Conservation (phyloP, 192 early-diverging fungal genomes). For the Entophlyctis luteolus region DNA sequence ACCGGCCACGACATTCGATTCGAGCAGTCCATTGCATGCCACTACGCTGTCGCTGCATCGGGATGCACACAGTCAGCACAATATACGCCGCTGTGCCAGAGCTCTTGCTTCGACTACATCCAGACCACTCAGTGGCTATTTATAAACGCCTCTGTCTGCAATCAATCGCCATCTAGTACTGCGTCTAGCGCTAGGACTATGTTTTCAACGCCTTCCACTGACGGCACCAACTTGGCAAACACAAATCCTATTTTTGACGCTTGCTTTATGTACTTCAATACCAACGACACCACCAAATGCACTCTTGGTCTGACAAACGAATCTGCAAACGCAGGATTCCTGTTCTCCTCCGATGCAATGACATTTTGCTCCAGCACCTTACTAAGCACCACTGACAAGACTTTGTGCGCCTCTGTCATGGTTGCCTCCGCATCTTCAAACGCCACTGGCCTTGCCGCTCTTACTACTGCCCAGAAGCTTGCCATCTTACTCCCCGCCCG, state of each 20-base stretch:
- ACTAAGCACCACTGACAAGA: not conserved
- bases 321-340: slow-evolving; percentile 23
- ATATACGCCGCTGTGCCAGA: slow-evolving; percentile 29
- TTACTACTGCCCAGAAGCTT: slow-evolving; percentile 5
- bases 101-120: slow-evolving; percentile 29
- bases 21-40: slow-evolving; percentile 29
- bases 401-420: not conserved
- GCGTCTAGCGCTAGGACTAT: not conserved
- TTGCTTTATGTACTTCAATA: slow-evolving; percentile 21
- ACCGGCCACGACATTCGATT: slow-evolving; percentile 29
- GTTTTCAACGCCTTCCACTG: not conserved
- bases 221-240: not conserved
- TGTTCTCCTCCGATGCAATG: not conserved
- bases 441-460: not conserved
- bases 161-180: not conserved
- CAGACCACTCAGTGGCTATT: slow-evolving; percentile 26
- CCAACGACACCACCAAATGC: slow-evolving; percentile 25
- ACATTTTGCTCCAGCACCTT: slow-evolving; percentile 22
- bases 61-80: not conserved
- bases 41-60: slow-evolving; percentile 22
- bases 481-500: slow-evolving; percentile 23
- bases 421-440: not conserved
- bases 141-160: slow-evolving; percentile 26
- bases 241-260: slow-evolving; percentile 7
- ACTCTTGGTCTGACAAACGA: slow-evolving; percentile 22